Evolutionary conservation across 2,329 filamentous ascomycete genomes (phyloP).

Genomic region (Clonostachys solani): DNA sequence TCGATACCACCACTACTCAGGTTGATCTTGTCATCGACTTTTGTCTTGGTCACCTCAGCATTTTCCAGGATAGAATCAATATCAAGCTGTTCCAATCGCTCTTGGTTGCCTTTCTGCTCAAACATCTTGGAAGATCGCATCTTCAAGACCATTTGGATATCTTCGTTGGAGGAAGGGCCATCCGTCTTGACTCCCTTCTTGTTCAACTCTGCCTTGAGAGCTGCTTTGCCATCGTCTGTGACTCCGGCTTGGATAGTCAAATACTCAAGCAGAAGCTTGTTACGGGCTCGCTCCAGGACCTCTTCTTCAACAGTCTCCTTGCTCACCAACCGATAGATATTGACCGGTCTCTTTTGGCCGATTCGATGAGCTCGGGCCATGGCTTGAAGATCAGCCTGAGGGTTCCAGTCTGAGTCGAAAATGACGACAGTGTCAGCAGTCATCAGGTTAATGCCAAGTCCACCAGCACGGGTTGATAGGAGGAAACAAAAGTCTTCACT

Average conservation of each 20-base stretch:
- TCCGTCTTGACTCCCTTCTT: slow-evolving; percentile 71
- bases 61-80: slow-evolving; percentile 97
- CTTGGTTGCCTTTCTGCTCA: slow-evolving; percentile 93
- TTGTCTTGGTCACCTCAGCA: slow-evolving; percentile 94
- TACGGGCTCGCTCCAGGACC: slow-evolving; percentile 89
- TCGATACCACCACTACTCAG: slow-evolving; percentile 83
- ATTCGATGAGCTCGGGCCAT: slow-evolving; percentile 99
- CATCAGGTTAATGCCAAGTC: slow-evolving; percentile 98
- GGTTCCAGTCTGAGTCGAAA: slow-evolving; percentile 99
- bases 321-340: slow-evolving; percentile 91
- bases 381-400: slow-evolving; percentile 93
- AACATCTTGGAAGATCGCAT: slow-evolving; percentile 99
- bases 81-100: slow-evolving; percentile 93
- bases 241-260: slow-evolving; percentile 96
- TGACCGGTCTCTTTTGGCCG: slow-evolving; percentile 92
- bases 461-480: slow-evolving; percentile 90
- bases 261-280: slow-evolving; percentile 96
- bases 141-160: slow-evolving; percentile 95
- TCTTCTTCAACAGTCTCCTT: slow-evolving; percentile 99
- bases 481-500: slow-evolving; percentile 97
- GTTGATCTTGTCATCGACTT: slow-evolving; percentile 86
- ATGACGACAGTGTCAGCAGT: slow-evolving; percentile 97
- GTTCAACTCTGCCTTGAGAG: slow-evolving; percentile 68
- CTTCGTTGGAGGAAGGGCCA: slow-evolving; percentile 86
- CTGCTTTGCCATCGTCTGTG: slow-evolving; percentile 89